Percentiles rank a stretch among this genome's conserved stretches.
These are phyloP conservation scores for Fusarium humuli DNA, from an alignment of 2,329 filamentous ascomycete genomes.

Conservation along the genomic window DNA sequence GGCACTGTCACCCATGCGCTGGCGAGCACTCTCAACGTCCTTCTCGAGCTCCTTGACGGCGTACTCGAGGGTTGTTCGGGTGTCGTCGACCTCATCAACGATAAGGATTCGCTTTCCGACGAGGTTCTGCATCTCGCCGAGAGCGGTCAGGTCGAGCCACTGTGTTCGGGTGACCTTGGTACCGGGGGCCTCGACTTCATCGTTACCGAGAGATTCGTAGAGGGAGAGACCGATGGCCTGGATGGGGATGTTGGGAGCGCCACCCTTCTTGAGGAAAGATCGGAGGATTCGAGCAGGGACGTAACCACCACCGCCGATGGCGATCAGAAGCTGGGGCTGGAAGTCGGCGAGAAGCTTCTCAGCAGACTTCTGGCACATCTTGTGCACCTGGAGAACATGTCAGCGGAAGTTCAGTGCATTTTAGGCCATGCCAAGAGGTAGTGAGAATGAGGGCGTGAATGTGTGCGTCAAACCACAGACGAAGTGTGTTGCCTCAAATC, in stretches of 20 bases:
- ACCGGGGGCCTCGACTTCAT: conserved; percentile 75
- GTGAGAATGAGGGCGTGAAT: background rate
- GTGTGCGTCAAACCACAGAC: background rate
- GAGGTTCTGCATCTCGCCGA: conserved; percentile 74
- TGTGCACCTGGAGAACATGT: conserved; percentile 79
- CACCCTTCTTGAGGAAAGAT: conserved; percentile 93
- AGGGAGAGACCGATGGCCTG: conserved; percentile 98
- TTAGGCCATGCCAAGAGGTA: background rate
- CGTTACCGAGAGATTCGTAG: conserved; percentile 83
- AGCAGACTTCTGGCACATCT: conserved; percentile 91
- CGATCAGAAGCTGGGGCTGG: conserved; percentile 96
- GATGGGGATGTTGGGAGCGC: conserved; percentile 94
- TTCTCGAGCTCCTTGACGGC: conserved; percentile 93
- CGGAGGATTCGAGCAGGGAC: conserved; percentile 96
- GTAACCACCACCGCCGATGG: conserved; percentile 97
- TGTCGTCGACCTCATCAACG: conserved; percentile 84
- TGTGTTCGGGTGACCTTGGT: conserved; percentile 97
- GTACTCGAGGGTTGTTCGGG: conserved; percentile 92
- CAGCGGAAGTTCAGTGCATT: conserved; percentile 10
- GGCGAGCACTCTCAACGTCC: conserved; percentile 85
- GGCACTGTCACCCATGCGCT: conserved; percentile 72
- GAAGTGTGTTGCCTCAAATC: background rate
- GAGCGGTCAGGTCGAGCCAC: conserved; percentile 91
- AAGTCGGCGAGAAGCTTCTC: conserved; percentile 84
- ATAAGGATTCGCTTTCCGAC: conserved; percentile 48